Conservation (phyloP, 495 filamentous ascomycete genomes). For the Durotheca rogersii region DNA sequence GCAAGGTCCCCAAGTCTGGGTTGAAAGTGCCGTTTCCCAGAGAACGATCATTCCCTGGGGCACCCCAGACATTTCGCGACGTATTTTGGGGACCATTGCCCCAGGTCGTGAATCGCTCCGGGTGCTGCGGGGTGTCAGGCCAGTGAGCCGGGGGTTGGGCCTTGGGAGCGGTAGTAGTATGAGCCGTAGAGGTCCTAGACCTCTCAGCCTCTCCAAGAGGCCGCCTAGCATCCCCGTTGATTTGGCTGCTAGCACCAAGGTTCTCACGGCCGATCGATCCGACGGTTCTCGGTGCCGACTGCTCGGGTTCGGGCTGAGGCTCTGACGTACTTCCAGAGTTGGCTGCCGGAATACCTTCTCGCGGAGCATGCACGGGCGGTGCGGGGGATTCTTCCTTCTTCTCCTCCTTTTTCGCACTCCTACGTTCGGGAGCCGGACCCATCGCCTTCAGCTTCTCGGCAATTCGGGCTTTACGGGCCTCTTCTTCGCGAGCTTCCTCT, state of each 20-base stretch:
- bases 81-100: slow-evolving; percentile 38
- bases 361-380: slow-evolving; percentile 37
- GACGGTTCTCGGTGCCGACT: background rate
- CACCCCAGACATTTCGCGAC: slow-evolving; percentile 70
- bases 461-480: slow-evolving; percentile 77
- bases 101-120: slow-evolving; percentile 40
- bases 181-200: slow-evolving; percentile 6
- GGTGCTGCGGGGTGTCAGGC: slow-evolving; percentile 31
- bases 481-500: slow-evolving; percentile 78
- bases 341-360: slow-evolving; percentile 34
- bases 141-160: slow-evolving; percentile 16
- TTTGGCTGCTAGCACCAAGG: background rate
- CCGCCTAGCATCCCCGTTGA: slow-evolving; percentile 16
- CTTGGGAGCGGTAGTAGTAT: slow-evolving; percentile 17
- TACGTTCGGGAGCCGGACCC: slow-evolving; percentile 67
- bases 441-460: slow-evolving; percentile 77
- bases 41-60: slow-evolving; percentile 65
- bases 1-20: slow-evolving; percentile 52
- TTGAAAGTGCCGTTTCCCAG: slow-evolving; percentile 82
- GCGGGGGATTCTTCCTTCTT: slow-evolving; percentile 2
- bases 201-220: slow-evolving; percentile 13
- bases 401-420: slow-evolving; percentile 50
- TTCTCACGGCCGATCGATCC: background rate
- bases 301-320: background rate
- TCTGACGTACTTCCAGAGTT: slow-evolving; percentile 2